Percentiles rank a stretch among this genome's conserved stretches.
Conservation (phyloP, 2,329 filamentous ascomycete species). For the Fusarium begoniae region DNA sequence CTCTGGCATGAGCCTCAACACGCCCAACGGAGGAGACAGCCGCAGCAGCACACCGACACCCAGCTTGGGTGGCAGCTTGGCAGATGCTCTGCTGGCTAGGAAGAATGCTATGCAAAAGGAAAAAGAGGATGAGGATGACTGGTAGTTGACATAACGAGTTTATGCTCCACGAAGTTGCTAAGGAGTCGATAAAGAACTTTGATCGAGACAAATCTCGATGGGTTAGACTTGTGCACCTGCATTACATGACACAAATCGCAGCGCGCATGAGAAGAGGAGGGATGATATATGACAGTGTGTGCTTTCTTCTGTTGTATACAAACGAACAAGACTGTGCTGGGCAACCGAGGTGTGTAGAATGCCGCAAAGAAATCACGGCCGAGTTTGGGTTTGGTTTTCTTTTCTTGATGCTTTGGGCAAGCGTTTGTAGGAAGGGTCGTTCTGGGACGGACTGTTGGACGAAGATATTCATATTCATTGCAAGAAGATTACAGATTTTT, state of each 20-base stretch:
- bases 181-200: constrained; percentile 25
- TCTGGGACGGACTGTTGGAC: constrained; percentile 8
- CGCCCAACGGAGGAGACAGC: constrained; percentile 66
- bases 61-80: constrained; percentile 77
- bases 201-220: constrained; percentile 22
- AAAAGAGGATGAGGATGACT: constrained; percentile 75
- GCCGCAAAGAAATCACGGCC: constrained; percentile 26
- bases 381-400: constrained; percentile 41
- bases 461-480: constrained; percentile 21
- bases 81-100: constrained; percentile 79
- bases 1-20: constrained; percentile 70
- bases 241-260: constrained; percentile 15
- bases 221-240: constrained; percentile 12
- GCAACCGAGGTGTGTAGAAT: constrained; percentile 37
- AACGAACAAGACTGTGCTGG: constrained; percentile 42
- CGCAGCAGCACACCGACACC: constrained; percentile 77
- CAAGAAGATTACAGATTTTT: constrained; percentile 21
- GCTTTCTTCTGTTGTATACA: constrained; percentile 36
- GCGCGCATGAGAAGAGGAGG: constrained; percentile 26
- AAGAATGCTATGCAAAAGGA: constrained; percentile 80
- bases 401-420: constrained; percentile 37
- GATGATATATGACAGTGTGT: constrained; percentile 11
- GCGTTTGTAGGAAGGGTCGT: constrained; percentile 10
- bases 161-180: constrained; percentile 37
- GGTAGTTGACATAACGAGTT: constrained; percentile 56